phyloP scores from a whole-genome alignment of 202 grass and related monocot species.

The Carex arenaria region DNA sequence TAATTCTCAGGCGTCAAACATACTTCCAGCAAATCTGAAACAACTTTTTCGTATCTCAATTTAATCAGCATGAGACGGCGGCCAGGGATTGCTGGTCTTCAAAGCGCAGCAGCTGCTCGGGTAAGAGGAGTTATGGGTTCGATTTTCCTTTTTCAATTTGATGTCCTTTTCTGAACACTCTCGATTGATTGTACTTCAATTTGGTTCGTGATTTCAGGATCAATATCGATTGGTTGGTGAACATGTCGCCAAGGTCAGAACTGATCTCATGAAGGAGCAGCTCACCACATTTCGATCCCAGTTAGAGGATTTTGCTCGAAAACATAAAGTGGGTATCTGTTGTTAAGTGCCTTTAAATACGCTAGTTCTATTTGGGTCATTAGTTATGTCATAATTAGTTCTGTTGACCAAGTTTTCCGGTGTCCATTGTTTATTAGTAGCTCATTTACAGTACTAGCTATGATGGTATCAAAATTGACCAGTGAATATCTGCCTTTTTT shows the following conservation, averaged over 20 bases:
- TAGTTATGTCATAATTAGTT: not conserved
- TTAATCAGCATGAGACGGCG: constrained; percentile 54
- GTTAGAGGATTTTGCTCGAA: constrained; percentile 83
- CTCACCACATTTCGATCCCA: constrained; percentile 74
- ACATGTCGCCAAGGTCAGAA: constrained; percentile 85
- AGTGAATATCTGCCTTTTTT: not conserved
- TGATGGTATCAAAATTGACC: not conserved
- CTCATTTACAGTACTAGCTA: not conserved
- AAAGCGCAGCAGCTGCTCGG: constrained; percentile 73
- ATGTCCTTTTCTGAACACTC: not conserved
- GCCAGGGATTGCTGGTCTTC: constrained; percentile 70
- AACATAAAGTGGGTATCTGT: constrained; percentile 62
- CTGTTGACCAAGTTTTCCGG: not conserved
- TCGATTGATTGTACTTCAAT: not conserved
- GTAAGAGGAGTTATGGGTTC: constrained; percentile 27
- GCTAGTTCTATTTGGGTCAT: not conserved
- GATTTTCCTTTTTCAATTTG: not conserved
- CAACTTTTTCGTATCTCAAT: not conserved
- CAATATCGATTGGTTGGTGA: constrained; percentile 76
- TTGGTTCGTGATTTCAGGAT: constrained; percentile 40
- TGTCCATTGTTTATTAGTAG: not conserved
- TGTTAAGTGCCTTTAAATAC: not conserved
- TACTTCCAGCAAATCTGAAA: not conserved
- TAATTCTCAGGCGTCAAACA: not conserved
- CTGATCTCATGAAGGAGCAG: constrained; percentile 95